Conservation (phyloP, 1,284 basidiomycete genomes). For the Sporisorium sorghi region DNA sequence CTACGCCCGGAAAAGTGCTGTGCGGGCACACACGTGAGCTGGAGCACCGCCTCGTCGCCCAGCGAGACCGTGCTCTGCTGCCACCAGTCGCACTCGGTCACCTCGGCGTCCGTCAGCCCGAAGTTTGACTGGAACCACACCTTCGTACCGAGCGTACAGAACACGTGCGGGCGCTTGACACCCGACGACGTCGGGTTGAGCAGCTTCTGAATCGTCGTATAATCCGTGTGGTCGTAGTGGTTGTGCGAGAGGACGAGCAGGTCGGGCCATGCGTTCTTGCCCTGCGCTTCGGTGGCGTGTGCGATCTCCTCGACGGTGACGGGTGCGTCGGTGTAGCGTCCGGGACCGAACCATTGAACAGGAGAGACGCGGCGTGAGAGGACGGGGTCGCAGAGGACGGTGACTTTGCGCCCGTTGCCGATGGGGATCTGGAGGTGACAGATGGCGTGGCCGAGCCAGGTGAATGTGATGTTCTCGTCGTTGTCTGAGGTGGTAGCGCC, state of each 20-base stretch:
- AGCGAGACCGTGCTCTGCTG: constrained; percentile 37
- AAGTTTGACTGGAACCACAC: constrained; percentile 52
- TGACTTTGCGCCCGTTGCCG: constrained; percentile 23
- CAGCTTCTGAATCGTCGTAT: constrained; percentile 48
- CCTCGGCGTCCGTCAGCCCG: constrained; percentile 29
- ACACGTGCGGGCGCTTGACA: constrained; percentile 50
- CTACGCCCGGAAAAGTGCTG: constrained; percentile 56
- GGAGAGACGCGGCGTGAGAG: constrained; percentile 55
- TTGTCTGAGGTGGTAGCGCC: not conserved
- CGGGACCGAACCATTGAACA: constrained; percentile 56
- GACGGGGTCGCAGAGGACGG: constrained; percentile 58
- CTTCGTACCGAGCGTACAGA: constrained; percentile 56
- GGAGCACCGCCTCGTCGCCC: constrained; percentile 17
- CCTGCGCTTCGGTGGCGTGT: constrained; percentile 18
- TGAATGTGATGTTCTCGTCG: constrained; percentile 41
- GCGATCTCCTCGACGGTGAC: constrained; percentile 52
- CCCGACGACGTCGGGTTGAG: constrained; percentile 20
- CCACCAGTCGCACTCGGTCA: constrained; percentile 65
- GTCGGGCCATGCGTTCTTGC: constrained; percentile 53
- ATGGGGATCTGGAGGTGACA: constrained; percentile 54
- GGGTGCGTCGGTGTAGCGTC: constrained; percentile 51
- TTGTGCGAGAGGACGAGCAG: constrained; percentile 57
- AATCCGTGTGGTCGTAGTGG: constrained; percentile 63
- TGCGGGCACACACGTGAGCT: constrained; percentile 56
- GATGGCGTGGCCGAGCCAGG: constrained; percentile 60